Evolutionary conservation across 78 protist species (phyloP).

Genomic region (Polysphondylium violaceum): DNA sequence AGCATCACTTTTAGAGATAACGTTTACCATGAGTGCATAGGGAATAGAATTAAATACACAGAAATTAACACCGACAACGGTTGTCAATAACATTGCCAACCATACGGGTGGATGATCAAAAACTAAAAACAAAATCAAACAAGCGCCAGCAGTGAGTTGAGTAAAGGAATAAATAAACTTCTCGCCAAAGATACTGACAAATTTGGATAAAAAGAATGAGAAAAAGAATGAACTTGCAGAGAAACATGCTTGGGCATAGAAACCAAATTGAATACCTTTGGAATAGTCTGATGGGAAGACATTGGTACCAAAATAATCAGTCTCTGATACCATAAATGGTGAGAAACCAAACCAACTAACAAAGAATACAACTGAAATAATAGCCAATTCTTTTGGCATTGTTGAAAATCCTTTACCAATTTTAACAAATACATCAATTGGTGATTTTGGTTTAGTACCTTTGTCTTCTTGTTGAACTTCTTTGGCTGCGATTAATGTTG

Average conservation of each 20-base stretch:
- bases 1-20: constrained; percentile 32
- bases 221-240: constrained; percentile 41
- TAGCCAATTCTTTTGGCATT: constrained; percentile 40
- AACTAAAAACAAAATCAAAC: constrained; percentile 23
- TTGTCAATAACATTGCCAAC: constrained; percentile 36
- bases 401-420: constrained; percentile 42
- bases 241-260: constrained; percentile 56
- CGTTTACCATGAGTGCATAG: constrained; percentile 21
- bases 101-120: constrained; percentile 17
- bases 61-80: constrained; percentile 48
- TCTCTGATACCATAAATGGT: constrained; percentile 66
- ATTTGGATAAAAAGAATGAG: constrained; percentile 27
- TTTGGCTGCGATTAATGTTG: constrained; percentile 67
- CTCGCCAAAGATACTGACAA: constrained; percentile 11
- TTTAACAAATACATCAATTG: constrained; percentile 14
- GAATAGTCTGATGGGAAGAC: constrained; percentile 3
- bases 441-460: constrained; percentile 12
- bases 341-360: constrained; percentile 71
- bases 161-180: constrained; percentile 1
- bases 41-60: constrained; percentile 60
- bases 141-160: constrained; percentile 50
- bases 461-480: constrained; percentile 12
- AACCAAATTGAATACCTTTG: constrained; percentile 62
- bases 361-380: constrained; percentile 58
- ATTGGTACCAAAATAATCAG: constrained; percentile 44